Evolutionary conservation across 305 asterid species (phyloP), one percentile per base, ranked within the genome.

Genomic region (Fraxinus sp.): DNA sequence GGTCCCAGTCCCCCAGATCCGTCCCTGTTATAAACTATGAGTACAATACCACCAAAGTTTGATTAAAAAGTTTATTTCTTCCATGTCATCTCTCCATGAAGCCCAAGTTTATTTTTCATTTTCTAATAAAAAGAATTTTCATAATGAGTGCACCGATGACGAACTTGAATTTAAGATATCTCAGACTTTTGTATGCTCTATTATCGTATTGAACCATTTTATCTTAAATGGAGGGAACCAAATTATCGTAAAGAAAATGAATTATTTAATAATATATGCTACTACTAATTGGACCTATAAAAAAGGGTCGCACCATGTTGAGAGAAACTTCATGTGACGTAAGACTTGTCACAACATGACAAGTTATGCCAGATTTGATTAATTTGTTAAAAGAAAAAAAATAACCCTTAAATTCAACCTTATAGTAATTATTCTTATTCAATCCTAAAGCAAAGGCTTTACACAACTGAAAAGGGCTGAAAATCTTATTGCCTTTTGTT

Each of bases 381-480:
- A 41, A 10, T 2, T 8, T 41, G 14, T 9, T 9, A 41, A 2
- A 10, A 41, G 6, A 33, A 33, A 33, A 44, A 39, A 9, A 41
- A 39, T 1, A 26, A 26, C 28, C 13, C 14, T 44, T n/a, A 16
- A 52, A 52, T 39, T 37, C 22, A 57, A 16, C 64, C 59, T 59
- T 46, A 28, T 13, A 7, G 36, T 78, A n/a, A 41, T 16, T 26
- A 77, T 78, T 78, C 76, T 33, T 62, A 3, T 22, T 18, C n/a
- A 62, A 64, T 49, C 36, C 35, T 68, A 77, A 49, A 77, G 77
- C 80, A 13, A 78, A 33, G 62, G 85, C 59, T 49, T 64, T 79
- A 16, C 59, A 79, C 80, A 75, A 46, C 52, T 75, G 74, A 59
- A 46, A 49, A 84, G 68, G 9, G 80, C 72, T 78, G 59, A 55